Evolutionary conservation across 345 rosid species (phyloP), one percentile per base, ranked within the genome.

Genomic region (Theobroma cacao): DNA sequence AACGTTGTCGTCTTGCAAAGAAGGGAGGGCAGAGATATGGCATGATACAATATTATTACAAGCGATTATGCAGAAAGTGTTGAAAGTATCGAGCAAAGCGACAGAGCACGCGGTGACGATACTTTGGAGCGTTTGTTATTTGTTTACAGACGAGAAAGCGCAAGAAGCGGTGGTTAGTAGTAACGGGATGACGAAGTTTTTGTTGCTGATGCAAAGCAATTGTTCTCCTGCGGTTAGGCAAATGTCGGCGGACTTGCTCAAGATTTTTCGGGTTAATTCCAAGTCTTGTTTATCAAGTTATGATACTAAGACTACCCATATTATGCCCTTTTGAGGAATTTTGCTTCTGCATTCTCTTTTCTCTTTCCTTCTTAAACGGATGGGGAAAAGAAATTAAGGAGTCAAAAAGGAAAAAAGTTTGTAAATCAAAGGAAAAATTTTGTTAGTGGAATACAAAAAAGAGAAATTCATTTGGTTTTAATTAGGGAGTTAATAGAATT

Each of bases 281-380:
- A 82, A 86, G 75, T 88, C 88, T 24, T 88, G 87, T 41, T 87
- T 92, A 50, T 72, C 93, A 28, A 82, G 92, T 78, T 95, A 95
- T 71, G 88, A 92, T n/a, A 95, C 99, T 18, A 91, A 92, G 72
- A 91, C 98, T 38, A 95, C 96, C 70, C 99, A 93, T 82, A 92
- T 95, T 59, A 92, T 86, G 86, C 99, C 99, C 48, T 92, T 90
- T 79, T 95, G 94, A 95, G 52, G 38, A 50, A 36, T 65, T 14
- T 38, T 10, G 52, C 26, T 45, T 31, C 76, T 60, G n/a, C 58
- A 65, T 26, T 30, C 48, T 62, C 7, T 18, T 18, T 40, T 79
- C 22, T 68, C 30, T 28, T 12, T 65, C 74, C 52, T 14, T 18
- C 45, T 28, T 63, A 34, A 26, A 58, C 2, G 18, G 75, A 68